phyloP scores from a whole-genome alignment of 1,284 basidiomycete genomes.

The Ceratobasidium sp. region DNA sequence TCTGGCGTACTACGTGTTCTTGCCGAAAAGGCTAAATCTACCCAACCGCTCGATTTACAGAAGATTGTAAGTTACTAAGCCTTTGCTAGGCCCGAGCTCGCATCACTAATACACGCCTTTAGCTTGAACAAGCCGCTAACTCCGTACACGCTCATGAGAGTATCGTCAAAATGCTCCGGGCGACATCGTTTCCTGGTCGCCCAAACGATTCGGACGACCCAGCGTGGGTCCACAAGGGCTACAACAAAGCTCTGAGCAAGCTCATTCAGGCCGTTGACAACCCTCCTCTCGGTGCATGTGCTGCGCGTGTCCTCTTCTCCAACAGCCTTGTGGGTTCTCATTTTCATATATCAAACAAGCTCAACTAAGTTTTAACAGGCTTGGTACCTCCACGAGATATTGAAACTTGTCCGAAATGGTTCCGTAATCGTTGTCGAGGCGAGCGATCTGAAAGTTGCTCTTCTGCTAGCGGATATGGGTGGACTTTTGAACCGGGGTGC shows the following conservation, averaged over 20 bases:
- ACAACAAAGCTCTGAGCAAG: not conserved
- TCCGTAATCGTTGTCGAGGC: not conserved
- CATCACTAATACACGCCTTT: not conserved
- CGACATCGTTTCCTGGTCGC: conserved; percentile 6
- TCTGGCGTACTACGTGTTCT: not conserved
- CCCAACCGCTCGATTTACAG: not conserved
- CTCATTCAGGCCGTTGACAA: not conserved
- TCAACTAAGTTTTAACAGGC: not conserved
- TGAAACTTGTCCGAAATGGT: not conserved
- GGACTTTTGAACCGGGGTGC: not conserved
- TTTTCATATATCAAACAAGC: not conserved
- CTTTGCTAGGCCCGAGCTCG: not conserved
- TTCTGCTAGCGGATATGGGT: conserved; percentile 1
- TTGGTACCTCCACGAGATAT: conserved; percentile 5
- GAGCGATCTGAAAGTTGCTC: not conserved
- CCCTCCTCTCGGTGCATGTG: not conserved
- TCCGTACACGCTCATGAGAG: conserved; percentile 1
- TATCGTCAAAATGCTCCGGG: not conserved
- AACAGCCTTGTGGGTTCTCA: not conserved
- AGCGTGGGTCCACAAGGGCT: not conserved
- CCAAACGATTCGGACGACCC: conserved; percentile 3
- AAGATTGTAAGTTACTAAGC: not conserved
- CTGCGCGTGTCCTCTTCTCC: not conserved
- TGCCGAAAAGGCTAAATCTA: not conserved
- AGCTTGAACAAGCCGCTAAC: not conserved